phyloP scores from a whole-genome alignment of 768 basidiomycete species.

The Termitomyces heimii region DNA sequence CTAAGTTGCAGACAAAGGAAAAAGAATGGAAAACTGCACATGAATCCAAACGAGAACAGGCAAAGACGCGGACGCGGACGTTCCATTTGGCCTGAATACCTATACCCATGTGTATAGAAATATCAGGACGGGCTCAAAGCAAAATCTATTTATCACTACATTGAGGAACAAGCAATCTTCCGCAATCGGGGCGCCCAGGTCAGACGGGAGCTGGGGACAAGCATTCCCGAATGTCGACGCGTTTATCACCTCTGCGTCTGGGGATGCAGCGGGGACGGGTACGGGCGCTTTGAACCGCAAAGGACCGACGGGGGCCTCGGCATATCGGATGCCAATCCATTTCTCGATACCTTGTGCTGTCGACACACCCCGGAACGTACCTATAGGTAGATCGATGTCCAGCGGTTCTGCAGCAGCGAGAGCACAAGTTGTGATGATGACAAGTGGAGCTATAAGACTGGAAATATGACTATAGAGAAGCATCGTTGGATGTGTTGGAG shows the following conservation, averaged over 20 bases:
- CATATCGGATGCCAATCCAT: constrained; percentile 32
- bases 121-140: not conserved
- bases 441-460: not conserved
- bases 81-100: constrained; percentile 29
- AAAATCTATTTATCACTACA: constrained; percentile 18
- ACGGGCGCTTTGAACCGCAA: constrained; percentile 56
- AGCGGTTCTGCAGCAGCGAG: constrained; percentile 13
- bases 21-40: constrained; percentile 17
- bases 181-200: constrained; percentile 35
- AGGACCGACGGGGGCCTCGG: constrained; percentile 46
- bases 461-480: not conserved
- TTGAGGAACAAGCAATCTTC: constrained; percentile 57
- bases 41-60: constrained; percentile 35
- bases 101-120: constrained; percentile 8
- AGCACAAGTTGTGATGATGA: not conserved
- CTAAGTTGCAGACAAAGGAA: not conserved
- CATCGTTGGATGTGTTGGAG: not conserved
- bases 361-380: constrained; percentile 40
- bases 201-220: constrained; percentile 41
- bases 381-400: constrained; percentile 36
- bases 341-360: constrained; percentile 26
- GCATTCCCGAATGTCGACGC: constrained; percentile 49
- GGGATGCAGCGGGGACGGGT: constrained; percentile 26
- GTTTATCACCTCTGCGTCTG: constrained; percentile 20
- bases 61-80: constrained; percentile 19